Evolutionary conservation across 495 filamentous ascomycete species (phyloP).

Genomic region (Talaromyces nanjingensis): DNA sequence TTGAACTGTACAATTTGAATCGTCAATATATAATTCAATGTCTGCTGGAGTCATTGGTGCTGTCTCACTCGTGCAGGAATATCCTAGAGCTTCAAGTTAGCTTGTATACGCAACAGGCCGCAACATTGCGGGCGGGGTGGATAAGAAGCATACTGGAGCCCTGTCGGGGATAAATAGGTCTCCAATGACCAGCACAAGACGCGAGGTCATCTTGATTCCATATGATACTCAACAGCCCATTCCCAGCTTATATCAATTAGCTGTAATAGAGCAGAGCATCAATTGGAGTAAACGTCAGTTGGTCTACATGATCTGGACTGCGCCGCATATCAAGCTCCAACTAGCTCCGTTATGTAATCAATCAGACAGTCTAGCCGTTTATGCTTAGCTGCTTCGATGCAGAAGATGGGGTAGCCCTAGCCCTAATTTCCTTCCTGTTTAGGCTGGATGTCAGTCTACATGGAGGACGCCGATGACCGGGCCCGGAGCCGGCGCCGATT

Average conservation of each 20-base stretch:
- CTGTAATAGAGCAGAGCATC: neutral
- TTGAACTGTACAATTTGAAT: constrained; percentile 62
- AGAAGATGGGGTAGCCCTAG: neutral
- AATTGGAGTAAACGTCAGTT: neutral
- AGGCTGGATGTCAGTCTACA: neutral
- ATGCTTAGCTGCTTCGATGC: neutral
- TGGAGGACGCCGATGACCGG: constrained; percentile 4
- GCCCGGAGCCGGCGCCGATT: neutral
- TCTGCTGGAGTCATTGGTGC: neutral
- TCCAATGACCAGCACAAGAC: constrained; percentile 84
- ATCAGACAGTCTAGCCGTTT: neutral
- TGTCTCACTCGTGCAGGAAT: constrained; percentile 76
- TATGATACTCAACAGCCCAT: constrained; percentile 23
- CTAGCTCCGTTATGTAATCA: constrained; percentile 1
- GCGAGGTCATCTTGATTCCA: constrained; percentile 58
- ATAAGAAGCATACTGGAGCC: constrained; percentile 56
- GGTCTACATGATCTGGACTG: neutral
- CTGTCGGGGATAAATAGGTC: constrained; percentile 97
- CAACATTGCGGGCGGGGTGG: constrained; percentile 8
- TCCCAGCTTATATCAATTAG: constrained; percentile 13
- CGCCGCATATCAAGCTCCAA: neutral
- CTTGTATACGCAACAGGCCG: neutral
- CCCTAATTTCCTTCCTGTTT: neutral
- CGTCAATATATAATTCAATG: neutral
- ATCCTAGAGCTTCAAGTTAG: constrained; percentile 48